Base-by-base conservation (phyloP, 345 rosid genomes). In the Brassica nigra region DNA sequence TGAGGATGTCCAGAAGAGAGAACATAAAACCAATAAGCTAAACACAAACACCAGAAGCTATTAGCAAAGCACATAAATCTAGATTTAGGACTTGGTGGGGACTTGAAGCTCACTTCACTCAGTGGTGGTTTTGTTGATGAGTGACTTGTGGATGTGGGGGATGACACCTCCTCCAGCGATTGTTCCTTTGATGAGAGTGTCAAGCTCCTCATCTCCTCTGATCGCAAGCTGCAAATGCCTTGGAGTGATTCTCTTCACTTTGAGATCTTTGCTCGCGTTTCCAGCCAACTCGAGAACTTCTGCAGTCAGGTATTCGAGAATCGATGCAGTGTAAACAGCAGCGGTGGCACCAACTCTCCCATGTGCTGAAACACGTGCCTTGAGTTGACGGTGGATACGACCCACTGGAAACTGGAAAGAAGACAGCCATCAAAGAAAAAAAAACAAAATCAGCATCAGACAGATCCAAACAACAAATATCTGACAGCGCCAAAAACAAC, bases 71-170 rank as follows among this genome's bases (percentile, higher is more conserved):
- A 64, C 30, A 72, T 65, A 33, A 44, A 10, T 9, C 28, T 37
- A 79, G 63, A 58, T 7, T 18, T 14, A 7, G 33, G 65, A 71
- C 11, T 54, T 18, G 4, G 57, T 18, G 23, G 3, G 30, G 5
- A 34, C 7, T 30, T 0, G 36, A 6, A 66, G 14, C 70, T 89
- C 78, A 89, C 4, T 92, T 92, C 80, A 47, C 16, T 47, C 55
- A 47, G 88, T 90, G 81, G 92, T 80, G 77, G 90, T 84, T 74
- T 92, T 92, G 87, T 92, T 92, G 86, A 90, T 85, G n/a, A 90
- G 93, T 47, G 95, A 90, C 83, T 92, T 92, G 88, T 92, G 97
- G 77, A 92, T 92, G 82, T 90, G 97, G 76, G 97, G 97, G 72
- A 92, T 92, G n/a, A 92, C 97, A 68, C 95, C 95, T 2, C 97